A percentile compares a stretch with the other conserved stretches of the same genome.
Conservation (phyloP, 1,139 yeast genomes). For the Geotrichum reessii region DNA sequence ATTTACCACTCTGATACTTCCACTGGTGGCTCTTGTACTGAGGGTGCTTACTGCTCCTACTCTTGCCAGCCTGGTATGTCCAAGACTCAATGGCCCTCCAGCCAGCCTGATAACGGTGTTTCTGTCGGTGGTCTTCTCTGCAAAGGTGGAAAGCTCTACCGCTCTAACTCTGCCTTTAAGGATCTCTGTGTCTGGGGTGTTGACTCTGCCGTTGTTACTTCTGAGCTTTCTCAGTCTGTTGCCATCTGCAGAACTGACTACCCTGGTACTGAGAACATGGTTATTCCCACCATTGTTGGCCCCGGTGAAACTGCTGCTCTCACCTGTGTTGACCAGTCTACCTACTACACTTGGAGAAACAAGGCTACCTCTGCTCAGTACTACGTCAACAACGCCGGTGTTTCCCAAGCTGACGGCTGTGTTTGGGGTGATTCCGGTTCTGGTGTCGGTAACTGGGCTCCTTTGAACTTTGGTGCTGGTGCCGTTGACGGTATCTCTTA, state of each 20-base stretch:
- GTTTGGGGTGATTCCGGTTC: slow-evolving; percentile 80
- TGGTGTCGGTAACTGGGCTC: slow-evolving; percentile 96
- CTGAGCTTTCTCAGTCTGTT: slow-evolving; percentile 57
- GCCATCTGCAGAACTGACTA: slow-evolving; percentile 96
- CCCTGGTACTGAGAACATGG: slow-evolving; percentile 99
- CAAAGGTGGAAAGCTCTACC: slow-evolving; percentile 71
- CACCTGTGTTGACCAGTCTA: slow-evolving; percentile 69
- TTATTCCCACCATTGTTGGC: slow-evolving; percentile 73
- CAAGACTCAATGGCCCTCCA: slow-evolving; percentile 91
- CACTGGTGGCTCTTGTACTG: slow-evolving; percentile 62
- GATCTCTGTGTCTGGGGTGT: slow-evolving; percentile 83
- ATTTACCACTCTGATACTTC: slow-evolving; percentile 54
- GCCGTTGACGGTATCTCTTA: slow-evolving; percentile 70
- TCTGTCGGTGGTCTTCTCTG: slow-evolving; percentile 87
- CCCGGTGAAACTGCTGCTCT: slow-evolving; percentile 63
- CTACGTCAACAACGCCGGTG: slow-evolving; percentile 96
- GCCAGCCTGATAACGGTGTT: slow-evolving; percentile 79
- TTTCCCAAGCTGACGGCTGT: slow-evolving; percentile 82
- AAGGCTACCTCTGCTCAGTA: slow-evolving; percentile 86
- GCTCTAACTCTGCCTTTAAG: slow-evolving; percentile 56
- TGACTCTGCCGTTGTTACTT: slow-evolving; percentile 60
- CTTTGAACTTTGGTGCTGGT: slow-evolving; percentile 92
- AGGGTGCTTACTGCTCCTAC: slow-evolving; percentile 91
- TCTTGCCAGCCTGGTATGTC: slow-evolving; percentile 96
- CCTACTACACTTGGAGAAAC: slow-evolving; percentile 79